Evolutionary conservation across 495 filamentous ascomycete genomes (phyloP).

Genomic region (Lasiosphaeria miniovina): DNA sequence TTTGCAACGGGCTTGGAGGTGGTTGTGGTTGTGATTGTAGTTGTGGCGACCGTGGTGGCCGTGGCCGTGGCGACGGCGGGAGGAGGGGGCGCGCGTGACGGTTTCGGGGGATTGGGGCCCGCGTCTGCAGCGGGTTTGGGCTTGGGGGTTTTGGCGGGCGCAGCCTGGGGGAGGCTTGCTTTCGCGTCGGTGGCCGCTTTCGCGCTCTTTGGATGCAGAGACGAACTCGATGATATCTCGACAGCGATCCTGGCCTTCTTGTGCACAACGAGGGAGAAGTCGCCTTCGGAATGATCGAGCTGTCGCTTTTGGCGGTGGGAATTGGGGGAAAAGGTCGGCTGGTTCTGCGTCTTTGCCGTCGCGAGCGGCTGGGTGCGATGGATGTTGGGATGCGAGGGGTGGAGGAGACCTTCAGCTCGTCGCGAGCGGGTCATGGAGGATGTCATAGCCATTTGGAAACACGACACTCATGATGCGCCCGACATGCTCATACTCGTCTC

Average conservation of each 20-base stretch:
- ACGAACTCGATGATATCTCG: constrained; percentile 36
- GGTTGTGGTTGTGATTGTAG: constrained; percentile 29
- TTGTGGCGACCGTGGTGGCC: constrained; percentile 26
- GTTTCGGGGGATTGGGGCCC: constrained; percentile 27
- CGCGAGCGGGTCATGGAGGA: constrained; percentile 35
- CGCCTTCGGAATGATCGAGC: constrained; percentile 17
- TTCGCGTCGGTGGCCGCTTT: constrained; percentile 32
- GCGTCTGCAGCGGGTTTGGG: constrained; percentile 26
- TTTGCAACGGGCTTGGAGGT: constrained; percentile 10
- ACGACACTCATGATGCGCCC: constrained; percentile 21
- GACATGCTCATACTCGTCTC: neutral
- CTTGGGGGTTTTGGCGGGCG: constrained; percentile 9
- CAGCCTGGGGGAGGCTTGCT: constrained; percentile 26
- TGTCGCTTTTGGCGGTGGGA: constrained; percentile 26
- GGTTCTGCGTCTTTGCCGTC: constrained; percentile 16
- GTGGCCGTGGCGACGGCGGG: constrained; percentile 18
- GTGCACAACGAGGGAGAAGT: constrained; percentile 15
- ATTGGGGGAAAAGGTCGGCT: constrained; percentile 12
- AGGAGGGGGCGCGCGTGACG: constrained; percentile 17
- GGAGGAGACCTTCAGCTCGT: constrained; percentile 32
- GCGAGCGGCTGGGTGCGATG: constrained; percentile 19
- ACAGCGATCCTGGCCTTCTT: constrained; percentile 36
- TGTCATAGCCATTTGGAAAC: constrained; percentile 32
- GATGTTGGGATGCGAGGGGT: constrained; percentile 20
- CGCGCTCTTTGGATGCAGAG: constrained; percentile 26